These are phyloP conservation scores for Nothophaeocryptopus gaeumannii DNA, from an alignment of 2,329 filamentous ascomycete genomes.

Conservation along the genomic window DNA sequence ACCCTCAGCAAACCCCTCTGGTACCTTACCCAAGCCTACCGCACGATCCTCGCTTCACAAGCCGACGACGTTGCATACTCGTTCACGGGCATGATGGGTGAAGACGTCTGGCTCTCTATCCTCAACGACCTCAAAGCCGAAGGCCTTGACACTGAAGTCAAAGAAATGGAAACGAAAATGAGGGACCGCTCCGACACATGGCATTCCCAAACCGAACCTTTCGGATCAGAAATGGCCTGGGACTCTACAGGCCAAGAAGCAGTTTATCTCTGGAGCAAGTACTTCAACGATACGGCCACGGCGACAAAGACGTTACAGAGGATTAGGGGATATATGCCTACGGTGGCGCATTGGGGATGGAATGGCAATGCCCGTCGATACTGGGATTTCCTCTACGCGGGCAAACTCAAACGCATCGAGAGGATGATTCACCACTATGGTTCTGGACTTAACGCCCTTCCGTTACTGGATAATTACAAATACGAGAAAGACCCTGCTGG, in stretches of 20 bases:
- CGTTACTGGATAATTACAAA: slow-evolving; percentile 54
- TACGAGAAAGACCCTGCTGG: slow-evolving; percentile 35
- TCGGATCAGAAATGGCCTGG: slow-evolving; percentile 62
- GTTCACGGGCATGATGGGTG: slow-evolving; percentile 56
- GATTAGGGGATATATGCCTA: slow-evolving; percentile 57
- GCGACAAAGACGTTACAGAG: slow-evolving; percentile 54
- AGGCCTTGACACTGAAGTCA: slow-evolving; percentile 40
- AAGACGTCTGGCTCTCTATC: slow-evolving; percentile 56
- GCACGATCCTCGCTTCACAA: slow-evolving; percentile 42
- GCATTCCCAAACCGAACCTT: slow-evolving; percentile 53
- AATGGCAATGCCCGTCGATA: slow-evolving; percentile 61
- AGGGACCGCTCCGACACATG: slow-evolving; percentile 49
- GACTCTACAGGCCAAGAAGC: slow-evolving; percentile 62
- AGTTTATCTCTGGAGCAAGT: slow-evolving; percentile 49
- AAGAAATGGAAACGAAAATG: slow-evolving; percentile 48
- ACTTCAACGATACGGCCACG: slow-evolving; percentile 51
- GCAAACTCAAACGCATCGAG: slow-evolving; percentile 43
- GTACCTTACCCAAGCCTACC: slow-evolving; percentile 56
- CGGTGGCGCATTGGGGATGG: slow-evolving; percentile 61
- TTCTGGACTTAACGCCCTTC: slow-evolving; percentile 56
- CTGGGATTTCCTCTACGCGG: slow-evolving; percentile 57
- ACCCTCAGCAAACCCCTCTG: slow-evolving; percentile 49
- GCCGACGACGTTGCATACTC: slow-evolving; percentile 40
- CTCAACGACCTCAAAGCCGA: slow-evolving; percentile 53
- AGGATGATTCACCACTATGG: slow-evolving; percentile 61